A percentile compares a stretch with the other conserved stretches of the same genome.
Conservation (phyloP, 345 rosid species). For the Camelina sativa region DNA sequence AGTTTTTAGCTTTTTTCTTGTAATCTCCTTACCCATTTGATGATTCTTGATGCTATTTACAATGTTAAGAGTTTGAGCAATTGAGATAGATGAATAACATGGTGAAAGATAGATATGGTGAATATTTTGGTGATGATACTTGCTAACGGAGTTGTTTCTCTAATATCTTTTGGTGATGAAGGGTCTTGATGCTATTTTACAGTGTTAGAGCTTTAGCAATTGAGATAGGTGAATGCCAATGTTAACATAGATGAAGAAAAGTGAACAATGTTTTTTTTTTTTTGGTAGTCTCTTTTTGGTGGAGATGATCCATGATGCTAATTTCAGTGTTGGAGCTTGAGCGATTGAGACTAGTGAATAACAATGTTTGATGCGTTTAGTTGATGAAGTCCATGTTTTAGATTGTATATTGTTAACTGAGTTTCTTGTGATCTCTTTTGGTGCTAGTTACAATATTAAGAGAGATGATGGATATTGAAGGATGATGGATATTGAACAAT, state of each 20-base stretch:
- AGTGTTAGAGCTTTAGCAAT: background rate
- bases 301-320: too few species aligned
- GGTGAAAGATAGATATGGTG: too few species aligned
- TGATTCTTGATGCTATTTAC: conserved; percentile 4
- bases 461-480: background rate
- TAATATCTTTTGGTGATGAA: background rate
- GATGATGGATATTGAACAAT: background rate
- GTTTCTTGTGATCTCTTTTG: background rate
- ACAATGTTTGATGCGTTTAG: background rate
- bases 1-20: background rate
- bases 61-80: background rate
- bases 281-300: too few species aligned
- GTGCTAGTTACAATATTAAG: conserved; percentile 8
- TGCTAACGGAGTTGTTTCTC: background rate
- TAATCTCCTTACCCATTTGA: background rate
- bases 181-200: background rate
- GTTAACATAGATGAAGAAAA: background rate
- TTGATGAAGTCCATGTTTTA: background rate
- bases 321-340: background rate
- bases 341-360: background rate
- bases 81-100: background rate
- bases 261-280: background rate
- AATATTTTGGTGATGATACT: too few species aligned
- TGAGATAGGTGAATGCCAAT: background rate
- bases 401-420: background rate